Evolutionary conservation across 257 asterid species (phyloP), one percentile per base, ranked within the genome.

Genomic region (Parsonsia alboflavescens): DNA sequence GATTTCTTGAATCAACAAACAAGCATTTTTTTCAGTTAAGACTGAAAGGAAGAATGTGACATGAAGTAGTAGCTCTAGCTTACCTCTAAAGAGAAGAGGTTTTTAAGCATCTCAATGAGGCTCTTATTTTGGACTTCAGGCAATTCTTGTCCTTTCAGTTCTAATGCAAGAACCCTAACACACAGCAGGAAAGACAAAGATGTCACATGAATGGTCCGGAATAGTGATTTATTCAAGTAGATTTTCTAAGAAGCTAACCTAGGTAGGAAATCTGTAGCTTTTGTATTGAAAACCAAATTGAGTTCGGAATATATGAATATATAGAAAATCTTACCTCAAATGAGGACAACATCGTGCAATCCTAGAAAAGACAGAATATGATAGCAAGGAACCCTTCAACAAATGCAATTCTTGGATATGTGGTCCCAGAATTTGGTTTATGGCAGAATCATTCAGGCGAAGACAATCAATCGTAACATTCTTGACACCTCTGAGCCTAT

Each of bases 161-260:
- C 98, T 79, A 93, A 81, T 74, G 72, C 76, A 75, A 93, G 91
- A 77, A 70, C 74, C 96, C 97, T 93, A 82, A 78, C 46, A 77
- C 22, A 76, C 8, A 77, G 75, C 58, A 63, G 62, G 82, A 48
- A 75, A 64, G 36, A 39, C 16, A 52, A 33, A 44, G 46, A 33
- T 33, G 39, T 33, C n/a, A n/a, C n/a, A n/a, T n/a, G n/a, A n/a
- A 33, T 33, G 3, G 39, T 33, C 39, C 39, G 39, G 39, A 33
- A 33, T 1, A 33, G 39, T 33, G 39, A 33, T 33, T 33, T 33
- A 33, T 33, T 33, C 39, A 33, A 33, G 39, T n/a, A 33, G 39
- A 33, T 33, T 33, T 33, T 33, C 1, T 33, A 33, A 33, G 1
- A 33, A 26, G 41, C 66, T 24, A 59, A 33, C 41, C 11, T 33